phyloP scores from a whole-genome alignment of 345 rosid genomes.

The Lumnitzera littorea region DNA sequence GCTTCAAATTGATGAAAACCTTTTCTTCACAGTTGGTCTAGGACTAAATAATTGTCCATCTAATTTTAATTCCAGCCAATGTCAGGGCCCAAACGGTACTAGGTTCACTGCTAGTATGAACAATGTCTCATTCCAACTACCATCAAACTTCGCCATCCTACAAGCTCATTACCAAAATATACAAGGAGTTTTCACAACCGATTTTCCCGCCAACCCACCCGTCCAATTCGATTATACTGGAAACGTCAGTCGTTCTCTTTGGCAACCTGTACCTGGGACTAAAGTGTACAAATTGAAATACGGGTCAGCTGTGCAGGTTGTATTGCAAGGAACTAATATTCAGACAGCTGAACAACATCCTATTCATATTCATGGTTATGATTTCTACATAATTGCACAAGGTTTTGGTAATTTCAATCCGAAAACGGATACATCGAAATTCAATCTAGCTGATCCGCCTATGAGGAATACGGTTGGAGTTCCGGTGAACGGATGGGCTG shows the following conservation, averaged over 20 bases:
- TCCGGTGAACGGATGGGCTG: slow-evolving; percentile 82
- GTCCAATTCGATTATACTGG: slow-evolving; percentile 72
- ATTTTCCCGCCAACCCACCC: slow-evolving; percentile 67
- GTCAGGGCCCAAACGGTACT: slow-evolving; percentile 82
- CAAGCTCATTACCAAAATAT: slow-evolving; percentile 59
- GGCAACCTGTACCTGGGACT: slow-evolving; percentile 59
- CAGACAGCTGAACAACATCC: slow-evolving; percentile 78
- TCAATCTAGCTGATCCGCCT: slow-evolving; percentile 86
- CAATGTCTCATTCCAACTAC: slow-evolving; percentile 73
- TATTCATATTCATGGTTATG: slow-evolving; percentile 84
- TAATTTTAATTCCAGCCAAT: slow-evolving; percentile 25
- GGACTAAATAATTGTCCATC: slow-evolving; percentile 70
- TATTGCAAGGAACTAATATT: slow-evolving; percentile 73
- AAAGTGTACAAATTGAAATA: slow-evolving; percentile 57
- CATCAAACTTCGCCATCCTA: slow-evolving; percentile 38
- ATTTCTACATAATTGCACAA: slow-evolving; percentile 66
- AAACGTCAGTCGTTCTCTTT: slow-evolving; percentile 52
- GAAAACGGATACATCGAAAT: slow-evolving; percentile 44
- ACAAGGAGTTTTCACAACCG: slow-evolving; percentile 67
- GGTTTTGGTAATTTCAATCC: slow-evolving; percentile 89
- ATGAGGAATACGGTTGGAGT: slow-evolving; percentile 71
- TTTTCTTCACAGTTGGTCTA: slow-evolving; percentile 65
- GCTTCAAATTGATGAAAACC: slow-evolving; percentile 44
- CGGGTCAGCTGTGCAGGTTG: slow-evolving; percentile 69
- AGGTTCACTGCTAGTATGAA: slow-evolving; percentile 84